Conservation (phyloP, 352 stramenopile genomes). For the Pythium oligandrum region DNA sequence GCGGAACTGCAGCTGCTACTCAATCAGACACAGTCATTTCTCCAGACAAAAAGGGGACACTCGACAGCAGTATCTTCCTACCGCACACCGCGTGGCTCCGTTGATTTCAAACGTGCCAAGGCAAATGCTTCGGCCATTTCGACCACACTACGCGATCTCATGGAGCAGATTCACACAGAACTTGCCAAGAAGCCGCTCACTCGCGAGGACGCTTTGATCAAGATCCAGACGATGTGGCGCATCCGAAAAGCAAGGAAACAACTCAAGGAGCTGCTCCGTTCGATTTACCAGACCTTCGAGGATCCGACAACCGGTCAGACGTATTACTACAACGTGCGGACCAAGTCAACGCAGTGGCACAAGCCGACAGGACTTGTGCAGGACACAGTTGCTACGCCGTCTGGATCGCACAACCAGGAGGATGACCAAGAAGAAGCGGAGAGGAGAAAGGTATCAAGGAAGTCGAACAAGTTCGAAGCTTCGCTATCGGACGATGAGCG, state of each 20-base stretch:
- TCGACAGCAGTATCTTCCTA: not conserved
- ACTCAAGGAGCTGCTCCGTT: slow-evolving; percentile 47
- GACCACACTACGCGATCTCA: slow-evolving; percentile 31
- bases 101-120: slow-evolving; percentile 45
- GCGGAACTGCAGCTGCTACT: slow-evolving; percentile 56
- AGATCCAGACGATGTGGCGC: slow-evolving; percentile 77
- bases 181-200: slow-evolving; percentile 41
- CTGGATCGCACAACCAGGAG: slow-evolving; percentile 3
- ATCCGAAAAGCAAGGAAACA: slow-evolving; percentile 66
- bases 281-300: slow-evolving; percentile 53
- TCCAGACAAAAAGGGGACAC: slow-evolving; percentile 5
- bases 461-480: not conserved
- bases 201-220: slow-evolving; percentile 45
- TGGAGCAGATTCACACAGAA: slow-evolving; percentile 44
- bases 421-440: not conserved
- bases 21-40: slow-evolving; percentile 35
- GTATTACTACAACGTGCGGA: slow-evolving; percentile 82
- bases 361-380: slow-evolving; percentile 44
- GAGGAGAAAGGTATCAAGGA: too few species aligned
- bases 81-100: slow-evolving; percentile 10
- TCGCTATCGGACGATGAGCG: slow-evolving; percentile 3
- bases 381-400: slow-evolving; percentile 10
- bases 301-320: slow-evolving; percentile 55
- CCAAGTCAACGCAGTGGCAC: slow-evolving; percentile 59
- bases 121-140: slow-evolving; percentile 32